Evolutionary conservation across 2,329 filamentous ascomycete genomes (phyloP).

Genomic region (Fusarium citri): DNA sequence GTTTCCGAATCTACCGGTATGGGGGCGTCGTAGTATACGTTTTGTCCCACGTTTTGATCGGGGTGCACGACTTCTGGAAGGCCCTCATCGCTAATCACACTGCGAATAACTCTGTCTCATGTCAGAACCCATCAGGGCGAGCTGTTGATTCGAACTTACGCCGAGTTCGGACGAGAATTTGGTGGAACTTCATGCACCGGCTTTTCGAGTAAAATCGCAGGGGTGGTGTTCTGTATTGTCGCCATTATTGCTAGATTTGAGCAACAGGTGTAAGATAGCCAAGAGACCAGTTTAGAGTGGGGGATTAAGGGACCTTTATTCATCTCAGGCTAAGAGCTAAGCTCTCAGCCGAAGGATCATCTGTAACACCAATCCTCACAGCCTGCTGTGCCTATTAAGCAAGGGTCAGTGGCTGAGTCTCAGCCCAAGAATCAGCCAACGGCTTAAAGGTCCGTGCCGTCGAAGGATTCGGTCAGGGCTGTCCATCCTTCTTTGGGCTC

Average conservation of each 20-base stretch:
- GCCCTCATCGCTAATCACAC: constrained; percentile 28
- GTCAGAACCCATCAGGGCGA: background rate
- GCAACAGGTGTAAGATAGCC: background rate
- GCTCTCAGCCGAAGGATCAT: background rate
- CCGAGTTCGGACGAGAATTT: background rate
- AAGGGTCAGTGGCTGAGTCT: constrained; percentile 15
- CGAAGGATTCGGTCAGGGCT: constrained; percentile 14
- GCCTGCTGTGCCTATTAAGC: background rate
- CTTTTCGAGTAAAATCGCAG: background rate
- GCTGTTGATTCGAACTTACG: background rate
- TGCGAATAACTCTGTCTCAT: constrained; percentile 12
- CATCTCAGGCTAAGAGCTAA: background rate
- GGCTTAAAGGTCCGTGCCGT: constrained; percentile 1
- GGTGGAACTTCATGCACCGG: background rate
- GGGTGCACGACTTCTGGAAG: constrained; percentile 36
- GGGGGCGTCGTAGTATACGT: constrained; percentile 23
- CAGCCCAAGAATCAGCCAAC: constrained; percentile 15
- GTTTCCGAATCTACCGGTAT: constrained; percentile 36
- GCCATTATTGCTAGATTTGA: background rate
- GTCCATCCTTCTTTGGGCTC: constrained; percentile 5
- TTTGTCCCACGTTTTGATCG: background rate
- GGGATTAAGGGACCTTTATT: constrained; percentile 12
- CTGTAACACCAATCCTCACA: background rate
- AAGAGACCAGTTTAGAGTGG: background rate
- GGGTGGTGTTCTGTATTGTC: constrained; percentile 2